Evolutionary conservation across 2,329 filamentous ascomycete species (phyloP).

Genomic region (Coniochaeta sp.): DNA sequence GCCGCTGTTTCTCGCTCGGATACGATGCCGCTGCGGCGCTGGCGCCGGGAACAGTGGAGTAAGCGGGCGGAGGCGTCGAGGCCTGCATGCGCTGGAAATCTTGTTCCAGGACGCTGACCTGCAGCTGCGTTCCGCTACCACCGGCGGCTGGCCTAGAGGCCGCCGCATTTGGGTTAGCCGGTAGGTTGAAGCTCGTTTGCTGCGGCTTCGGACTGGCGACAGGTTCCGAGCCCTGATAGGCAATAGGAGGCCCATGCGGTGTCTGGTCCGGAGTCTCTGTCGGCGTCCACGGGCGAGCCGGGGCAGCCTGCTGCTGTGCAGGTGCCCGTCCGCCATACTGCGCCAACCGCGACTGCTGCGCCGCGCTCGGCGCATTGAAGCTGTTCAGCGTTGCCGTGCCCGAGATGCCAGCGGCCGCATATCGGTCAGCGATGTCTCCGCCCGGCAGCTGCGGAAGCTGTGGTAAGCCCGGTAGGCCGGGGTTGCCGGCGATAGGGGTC

Average conservation of each 20-base stretch:
- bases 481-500: slow-evolving; percentile 71
- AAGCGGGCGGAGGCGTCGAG: slow-evolving; percentile 88
- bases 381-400: slow-evolving; percentile 76
- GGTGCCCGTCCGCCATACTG: slow-evolving; percentile 59
- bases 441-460: slow-evolving; percentile 40
- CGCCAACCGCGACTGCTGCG: slow-evolving; percentile 71
- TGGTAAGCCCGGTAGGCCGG: slow-evolving; percentile 10
- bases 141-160: slow-evolving; percentile 22
- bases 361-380: slow-evolving; percentile 63
- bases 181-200: slow-evolving; percentile 32
- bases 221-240: slow-evolving; percentile 80
- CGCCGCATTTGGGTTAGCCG: slow-evolving; percentile 29
- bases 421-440: slow-evolving; percentile 83
- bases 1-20: slow-evolving; percentile 69
- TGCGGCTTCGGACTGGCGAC: slow-evolving; percentile 57
- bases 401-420: slow-evolving; percentile 84
- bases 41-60: slow-evolving; percentile 65
- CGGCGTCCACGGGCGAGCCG: slow-evolving; percentile 79
- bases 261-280: slow-evolving; percentile 83
- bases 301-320: slow-evolving; percentile 23
- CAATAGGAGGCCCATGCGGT: slow-evolving; percentile 81
- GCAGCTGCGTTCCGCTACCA: slow-evolving; percentile 32
- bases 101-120: slow-evolving; percentile 70
- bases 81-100: slow-evolving; percentile 78
- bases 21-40: slow-evolving; percentile 55